Base-by-base conservation (phyloP, 2,329 filamentous ascomycete genomes). In the Beauveria brongniartii region DNA sequence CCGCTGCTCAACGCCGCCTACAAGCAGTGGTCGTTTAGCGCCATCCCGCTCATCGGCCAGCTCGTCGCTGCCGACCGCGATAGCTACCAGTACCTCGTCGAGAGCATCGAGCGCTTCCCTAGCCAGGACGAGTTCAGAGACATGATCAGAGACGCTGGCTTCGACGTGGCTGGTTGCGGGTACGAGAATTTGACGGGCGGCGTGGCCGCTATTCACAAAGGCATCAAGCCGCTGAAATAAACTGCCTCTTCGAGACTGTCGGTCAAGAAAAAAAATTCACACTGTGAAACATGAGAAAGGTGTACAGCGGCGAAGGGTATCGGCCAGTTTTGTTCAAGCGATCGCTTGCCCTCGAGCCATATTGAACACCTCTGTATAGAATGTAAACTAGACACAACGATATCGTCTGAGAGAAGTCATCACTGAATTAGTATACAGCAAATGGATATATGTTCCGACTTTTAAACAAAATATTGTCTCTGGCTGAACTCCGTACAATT, bases 61-160 rank as follows among this genome's bases (percentile, higher is more conserved):
- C 72, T 99, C 63, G 92, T 99, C 18, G 93, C 94, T 1, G 91
- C 91, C 7, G 95, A 99, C 72, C 82, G 93, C 61, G 93, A 95
- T 70, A 96, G 91, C 72, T 99, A 99, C 75, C 94, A 99, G 80
- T 99, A 99, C 75, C 81, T 99, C 10, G 94, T 99, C 10, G 94
- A 99, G 81, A 97, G 92, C 74, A 99, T 99, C 73, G 92, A 97
- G 76, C 80, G 84, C 53, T 97, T 97, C 72, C 95, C 94, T 0
- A 88, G 80, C 66, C 95, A 99, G 78, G 82, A 86, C 57, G 86
- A 91, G 66, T 99, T 96, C 71, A 83, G 87, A 65, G 81, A 84
- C 40, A 92, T 96, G 90, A 94, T 96, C 69, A 74, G 83, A 66
- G 83, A 87, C 28, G 93, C 91, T 3, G 93, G 93, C 1, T 99